Percentiles rank a stretch among this genome's conserved stretches.
These are phyloP conservation scores for Andrographis paniculata DNA, from an alignment of 305 asterid genomes.

Conservation along the genomic window DNA sequence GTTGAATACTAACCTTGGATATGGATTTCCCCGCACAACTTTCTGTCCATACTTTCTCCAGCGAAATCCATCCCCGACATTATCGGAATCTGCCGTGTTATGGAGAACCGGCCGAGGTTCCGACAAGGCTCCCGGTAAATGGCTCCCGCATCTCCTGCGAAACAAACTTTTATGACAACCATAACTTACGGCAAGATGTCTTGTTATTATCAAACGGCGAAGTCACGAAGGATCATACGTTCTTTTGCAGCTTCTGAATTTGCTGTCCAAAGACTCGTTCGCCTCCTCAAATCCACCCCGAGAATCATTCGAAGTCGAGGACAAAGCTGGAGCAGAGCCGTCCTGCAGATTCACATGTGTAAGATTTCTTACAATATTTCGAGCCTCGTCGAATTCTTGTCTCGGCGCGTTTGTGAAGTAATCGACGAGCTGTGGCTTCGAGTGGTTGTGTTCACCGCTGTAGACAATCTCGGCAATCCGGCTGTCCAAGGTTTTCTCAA, in stretches of 20 bases:
- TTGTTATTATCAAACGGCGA: no score
- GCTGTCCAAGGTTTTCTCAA: constrained; percentile 51
- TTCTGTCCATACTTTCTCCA: constrained; percentile 95
- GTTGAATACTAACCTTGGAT: constrained; percentile 55
- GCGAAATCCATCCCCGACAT: constrained; percentile 61
- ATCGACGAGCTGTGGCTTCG: constrained; percentile 37
- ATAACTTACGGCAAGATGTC: no score
- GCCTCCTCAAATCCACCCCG: constrained; percentile 35
- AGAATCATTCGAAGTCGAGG: constrained; percentile 29
- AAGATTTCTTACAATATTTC: constrained; percentile 20
- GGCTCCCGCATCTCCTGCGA: constrained; percentile 40
- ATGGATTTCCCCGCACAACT: constrained; percentile 70
- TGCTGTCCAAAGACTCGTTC: constrained; percentile 30
- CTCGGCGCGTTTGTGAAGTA: constrained; percentile 24
- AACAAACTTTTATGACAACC: background rate
- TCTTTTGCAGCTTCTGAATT: constrained; percentile 46
- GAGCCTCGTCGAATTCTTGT: constrained; percentile 16
- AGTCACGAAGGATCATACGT: constrained; percentile 26
- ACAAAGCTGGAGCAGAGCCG: constrained; percentile 19
- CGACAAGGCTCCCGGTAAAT: constrained; percentile 17
- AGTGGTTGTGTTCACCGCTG: constrained; percentile 73
- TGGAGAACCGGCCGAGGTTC: constrained; percentile 30
- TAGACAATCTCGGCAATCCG: constrained; percentile 70
- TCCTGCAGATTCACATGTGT: constrained; percentile 18
- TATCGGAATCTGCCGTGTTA: constrained; percentile 36